Conservation (phyloP, 345 rosid species). For the Geranium rotundifolium region DNA sequence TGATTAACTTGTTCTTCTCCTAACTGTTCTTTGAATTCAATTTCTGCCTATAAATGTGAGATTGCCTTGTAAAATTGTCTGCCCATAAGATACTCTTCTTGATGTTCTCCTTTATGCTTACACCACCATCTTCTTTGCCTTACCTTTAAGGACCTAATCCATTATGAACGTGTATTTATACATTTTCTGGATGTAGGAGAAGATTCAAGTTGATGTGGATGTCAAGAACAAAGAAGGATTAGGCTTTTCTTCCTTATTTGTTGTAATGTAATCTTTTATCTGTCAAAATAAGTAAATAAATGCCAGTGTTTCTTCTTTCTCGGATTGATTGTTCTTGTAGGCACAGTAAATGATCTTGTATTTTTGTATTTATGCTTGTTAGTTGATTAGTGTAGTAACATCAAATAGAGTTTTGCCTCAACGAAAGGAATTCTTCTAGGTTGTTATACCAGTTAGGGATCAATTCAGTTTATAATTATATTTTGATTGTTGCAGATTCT, state of each 20-base stretch:
- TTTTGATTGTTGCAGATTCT: slow-evolving; percentile 56
- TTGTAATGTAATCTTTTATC: not conserved
- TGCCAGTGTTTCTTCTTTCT: not conserved
- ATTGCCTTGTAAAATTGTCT: not conserved
- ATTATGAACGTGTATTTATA: not conserved
- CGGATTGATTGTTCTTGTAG: not conserved
- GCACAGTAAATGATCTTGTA: not conserved
- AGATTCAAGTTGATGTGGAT: not conserved
- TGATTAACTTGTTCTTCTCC: not conserved
- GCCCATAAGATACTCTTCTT: not conserved
- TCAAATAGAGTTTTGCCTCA: not conserved
- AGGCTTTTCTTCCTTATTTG: not conserved
- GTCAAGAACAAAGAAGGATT: not conserved
- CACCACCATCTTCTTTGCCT: not conserved
- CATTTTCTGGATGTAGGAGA: not conserved
- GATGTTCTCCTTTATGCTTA: not conserved
- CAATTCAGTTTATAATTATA: not conserved
- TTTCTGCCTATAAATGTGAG: not conserved
- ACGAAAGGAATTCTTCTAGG: not conserved
- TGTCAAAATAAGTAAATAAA: too few species aligned
- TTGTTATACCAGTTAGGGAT: not conserved
- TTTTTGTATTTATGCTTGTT: not conserved
- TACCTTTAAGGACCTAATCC: not conserved
- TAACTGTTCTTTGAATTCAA: not conserved
- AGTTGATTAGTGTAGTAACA: not conserved